Evolutionary conservation across 2,329 filamentous ascomycete genomes (phyloP).

Genomic region (Alternaria ventricosa): DNA sequence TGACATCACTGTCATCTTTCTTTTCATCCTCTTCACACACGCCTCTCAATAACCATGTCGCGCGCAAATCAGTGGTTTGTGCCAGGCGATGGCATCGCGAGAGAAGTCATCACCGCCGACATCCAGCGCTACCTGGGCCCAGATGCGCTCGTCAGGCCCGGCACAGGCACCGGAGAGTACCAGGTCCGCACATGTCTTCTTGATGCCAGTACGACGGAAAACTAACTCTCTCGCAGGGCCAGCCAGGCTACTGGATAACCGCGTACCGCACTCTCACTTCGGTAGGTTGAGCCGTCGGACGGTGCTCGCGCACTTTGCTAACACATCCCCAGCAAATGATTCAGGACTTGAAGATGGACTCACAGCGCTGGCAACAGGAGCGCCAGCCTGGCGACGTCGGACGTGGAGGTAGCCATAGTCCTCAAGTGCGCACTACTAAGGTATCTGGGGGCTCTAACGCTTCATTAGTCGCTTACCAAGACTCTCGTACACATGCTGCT

Average conservation of each 20-base stretch:
- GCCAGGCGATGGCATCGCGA: constrained; percentile 57
- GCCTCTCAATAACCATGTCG: constrained; percentile 35
- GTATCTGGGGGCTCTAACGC: constrained; percentile 55
- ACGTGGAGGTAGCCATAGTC: constrained; percentile 57
- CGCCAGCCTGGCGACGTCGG: constrained; percentile 40
- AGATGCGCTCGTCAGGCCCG: constrained; percentile 58
- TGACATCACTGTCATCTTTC: constrained; percentile 48
- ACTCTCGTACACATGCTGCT: constrained; percentile 52
- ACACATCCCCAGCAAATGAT: constrained; percentile 55
- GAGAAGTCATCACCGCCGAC: constrained; percentile 60
- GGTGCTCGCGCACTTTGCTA: constrained; percentile 16
- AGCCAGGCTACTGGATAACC: constrained; percentile 59
- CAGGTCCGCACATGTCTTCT: constrained; percentile 47
- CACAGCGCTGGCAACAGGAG: constrained; percentile 53
- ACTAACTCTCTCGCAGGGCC: constrained; percentile 41
- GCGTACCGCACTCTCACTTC: constrained; percentile 59
- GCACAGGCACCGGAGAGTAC: constrained; percentile 53
- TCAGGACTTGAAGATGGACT: constrained; percentile 56
- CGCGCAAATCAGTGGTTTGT: constrained; percentile 57
- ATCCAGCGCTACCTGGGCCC: constrained; percentile 60
- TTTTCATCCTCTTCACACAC: constrained; percentile 32
- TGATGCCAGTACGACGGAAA: constrained; percentile 18
- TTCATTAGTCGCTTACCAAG: constrained; percentile 53
- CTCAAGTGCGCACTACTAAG: constrained; percentile 48
- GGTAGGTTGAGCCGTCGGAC: constrained; percentile 42